Evolutionary conservation across 768 basidiomycete genomes (phyloP), one percentile per base, ranked within the genome.

Genomic region (Ramaria rubella): DNA sequence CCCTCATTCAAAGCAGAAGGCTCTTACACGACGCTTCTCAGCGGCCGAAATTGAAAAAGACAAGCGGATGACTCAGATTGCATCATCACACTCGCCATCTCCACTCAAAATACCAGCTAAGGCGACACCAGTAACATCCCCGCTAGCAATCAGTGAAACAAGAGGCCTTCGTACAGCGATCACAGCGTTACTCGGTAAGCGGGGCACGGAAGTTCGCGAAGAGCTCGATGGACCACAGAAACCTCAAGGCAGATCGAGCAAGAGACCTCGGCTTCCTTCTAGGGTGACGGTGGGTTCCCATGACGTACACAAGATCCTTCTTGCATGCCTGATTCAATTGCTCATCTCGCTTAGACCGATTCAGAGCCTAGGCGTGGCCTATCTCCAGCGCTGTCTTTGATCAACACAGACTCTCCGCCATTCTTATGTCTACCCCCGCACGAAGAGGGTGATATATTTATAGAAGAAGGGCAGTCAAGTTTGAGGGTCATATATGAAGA

Each of bases 101-200:
- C 83, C 81, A 0, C 75, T 84, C 72, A 81, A 80, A 60, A 65
- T 75, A 5, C 68, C 63, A 23, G 59, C 57, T 3, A 52, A 55
- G 31, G 52, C 57, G 21, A 52, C 54, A 8, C 54, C 29, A 1
- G 59, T 66, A 34, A 38, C 68, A 4, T 68, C 70, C 1, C 61
- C 40, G 26, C 42, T n/a, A n/a, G n/a, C 44, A 31, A 40, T 30
- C 3, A 44, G 55, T 12, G 50, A 46, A 70, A 72, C 48, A 74
- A 78, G 73, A 62, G 84, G 79, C 17, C 70, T 89, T 21, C 80
- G 86, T 59, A 83, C 87, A 60, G 85, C 81, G 58, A 80, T 90
- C 49, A 80, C 81, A 5, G 78, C 80, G 21, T 67, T 89, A 55
- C 71, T 90, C 15, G 87, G 87, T 8, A 90, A 91, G 66, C 76